Base-by-base conservation (phyloP, 73 alveolate genomes). In the Paraurostyla sp. region DNA sequence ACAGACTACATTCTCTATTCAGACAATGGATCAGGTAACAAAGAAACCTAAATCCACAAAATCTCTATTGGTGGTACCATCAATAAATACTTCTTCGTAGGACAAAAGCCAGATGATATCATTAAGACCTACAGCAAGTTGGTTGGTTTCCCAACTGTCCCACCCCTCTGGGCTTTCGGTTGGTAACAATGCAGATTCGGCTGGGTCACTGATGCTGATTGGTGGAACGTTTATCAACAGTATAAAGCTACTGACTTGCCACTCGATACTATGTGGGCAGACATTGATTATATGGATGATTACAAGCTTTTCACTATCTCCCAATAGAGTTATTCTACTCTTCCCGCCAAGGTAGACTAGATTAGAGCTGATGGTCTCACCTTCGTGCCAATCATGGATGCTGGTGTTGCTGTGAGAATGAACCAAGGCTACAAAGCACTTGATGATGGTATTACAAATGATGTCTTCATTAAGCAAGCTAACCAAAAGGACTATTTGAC, bases 231-330 rank as follows among this genome's bases (percentile, higher is more conserved):
- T 0, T 62, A 87, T 76, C 15, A 88, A 11, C 83, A 93, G 32
- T 97, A 92, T 86, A 90, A 43, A 16, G 43, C 9, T 60, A 83
- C 71, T 73, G 85, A 96, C 3, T 73, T 98, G 41, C 99, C 99
- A 20, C 83, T 98, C 15, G 99, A 98, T 85, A 92, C 94, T 23
- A 88, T 98, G 82, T 98, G 99, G 99, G 88, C 98, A 22, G 99
- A 98, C 92, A 94, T 98, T 54, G 99, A 98, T 82, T 93, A 97
- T 73, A 96, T 98, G 99, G 87, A 93, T 58, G 94, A 94, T 52
- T 97, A 75, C 90, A 89, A 94, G 73, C 88, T 68, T 42, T 97
- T 95, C 80, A 97, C 98, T 18, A 46, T 91, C 50, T 83, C 92
- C 20, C 50, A 62, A 25, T 69, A 88, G n/a, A 83, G 83, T 59